Evolutionary conservation across 148 eudicot species (phyloP).

Genomic region (Limonium bicolor): DNA sequence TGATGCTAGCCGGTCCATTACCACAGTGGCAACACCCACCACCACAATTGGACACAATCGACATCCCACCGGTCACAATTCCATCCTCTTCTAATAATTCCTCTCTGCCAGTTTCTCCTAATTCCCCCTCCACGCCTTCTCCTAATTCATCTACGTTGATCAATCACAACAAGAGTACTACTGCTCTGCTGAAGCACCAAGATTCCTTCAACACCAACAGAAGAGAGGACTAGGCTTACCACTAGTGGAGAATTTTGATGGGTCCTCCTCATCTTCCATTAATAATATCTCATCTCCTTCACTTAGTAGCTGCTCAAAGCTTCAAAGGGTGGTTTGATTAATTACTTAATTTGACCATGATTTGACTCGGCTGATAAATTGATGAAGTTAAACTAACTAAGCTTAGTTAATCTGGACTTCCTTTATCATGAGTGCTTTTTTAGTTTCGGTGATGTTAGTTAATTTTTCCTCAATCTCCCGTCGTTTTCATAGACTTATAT

Average conservation of each 20-base stretch:
- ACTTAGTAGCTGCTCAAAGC: slow-evolving; percentile 11
- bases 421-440: not conserved
- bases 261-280: slow-evolving; percentile 3
- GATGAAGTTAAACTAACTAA: not conserved
- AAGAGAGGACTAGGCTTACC: slow-evolving; percentile 4
- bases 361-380: not conserved
- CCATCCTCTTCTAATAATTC: too few relatives aligned
- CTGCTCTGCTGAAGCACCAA: not conserved
- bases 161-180: too few relatives aligned
- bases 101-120: too few relatives aligned
- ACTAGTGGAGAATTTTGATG: slow-evolving; percentile 8
- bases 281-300: too few relatives aligned
- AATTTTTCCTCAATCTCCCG: too few relatives aligned
- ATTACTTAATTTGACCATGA: too few relatives aligned
- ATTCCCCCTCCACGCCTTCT: too few relatives aligned
- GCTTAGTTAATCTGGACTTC: not conserved
- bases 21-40: slow-evolving; percentile 97
- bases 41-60: slow-evolving; percentile 51
- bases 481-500: too few relatives aligned
- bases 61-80: slow-evolving; percentile 57
- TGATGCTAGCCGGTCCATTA: slow-evolving; percentile 67
- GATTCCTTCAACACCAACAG: not conserved
- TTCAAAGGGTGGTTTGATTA: slow-evolving; percentile 4
- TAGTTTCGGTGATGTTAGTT: too few relatives aligned
- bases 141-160: not conserved